Conservation (phyloP, 371 early-diverging fungal genomes). For the Syncephalastrum contaminatum region DNA sequence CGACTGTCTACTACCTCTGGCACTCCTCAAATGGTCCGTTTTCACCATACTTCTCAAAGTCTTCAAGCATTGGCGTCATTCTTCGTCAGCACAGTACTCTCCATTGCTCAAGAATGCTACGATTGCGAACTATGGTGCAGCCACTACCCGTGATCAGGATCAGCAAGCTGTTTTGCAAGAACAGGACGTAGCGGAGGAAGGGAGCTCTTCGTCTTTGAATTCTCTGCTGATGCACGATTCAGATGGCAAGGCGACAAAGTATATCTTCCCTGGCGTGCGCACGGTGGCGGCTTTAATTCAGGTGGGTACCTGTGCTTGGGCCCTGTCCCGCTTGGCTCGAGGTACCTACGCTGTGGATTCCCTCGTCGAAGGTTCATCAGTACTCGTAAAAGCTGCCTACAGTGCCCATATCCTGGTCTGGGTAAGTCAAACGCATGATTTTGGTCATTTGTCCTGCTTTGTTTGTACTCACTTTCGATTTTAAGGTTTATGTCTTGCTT, state of each 20-base stretch:
- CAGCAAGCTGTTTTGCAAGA: constrained; percentile 6
- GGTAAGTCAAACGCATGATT: constrained; percentile 16
- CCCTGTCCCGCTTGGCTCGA: constrained; percentile 4
- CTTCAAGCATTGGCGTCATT: constrained; percentile 8
- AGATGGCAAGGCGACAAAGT: no score
- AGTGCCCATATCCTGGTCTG: constrained; percentile 15
- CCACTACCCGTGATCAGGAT: constrained; percentile 2
- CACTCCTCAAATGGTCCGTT: constrained; percentile 11
- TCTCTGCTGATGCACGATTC: constrained; percentile 12
- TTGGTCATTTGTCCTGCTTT: neutral
- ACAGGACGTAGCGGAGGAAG: constrained; percentile 14
- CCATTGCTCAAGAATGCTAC: constrained; percentile 14
- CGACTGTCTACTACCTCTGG: constrained; percentile 15
- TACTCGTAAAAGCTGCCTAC: constrained; percentile 3
- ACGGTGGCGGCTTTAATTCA: constrained; percentile 2
- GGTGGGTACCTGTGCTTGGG: constrained; percentile 5
- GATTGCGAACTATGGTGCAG: constrained; percentile 17
- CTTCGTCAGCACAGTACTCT: constrained; percentile 5
- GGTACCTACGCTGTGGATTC: constrained; percentile 13
- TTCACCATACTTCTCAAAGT: constrained; percentile 2
- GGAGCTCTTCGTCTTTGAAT: constrained; percentile 9
- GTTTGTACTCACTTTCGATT: neutral
- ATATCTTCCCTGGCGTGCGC: no score
- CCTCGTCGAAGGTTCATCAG: constrained; percentile 14
- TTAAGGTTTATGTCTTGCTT: constrained; percentile 23